A percentile compares a stretch with the other conserved stretches of the same genome.
Evolutionary conservation across 495 filamentous ascomycete genomes (phyloP).

Genomic region (Gamarada debralockiae): DNA sequence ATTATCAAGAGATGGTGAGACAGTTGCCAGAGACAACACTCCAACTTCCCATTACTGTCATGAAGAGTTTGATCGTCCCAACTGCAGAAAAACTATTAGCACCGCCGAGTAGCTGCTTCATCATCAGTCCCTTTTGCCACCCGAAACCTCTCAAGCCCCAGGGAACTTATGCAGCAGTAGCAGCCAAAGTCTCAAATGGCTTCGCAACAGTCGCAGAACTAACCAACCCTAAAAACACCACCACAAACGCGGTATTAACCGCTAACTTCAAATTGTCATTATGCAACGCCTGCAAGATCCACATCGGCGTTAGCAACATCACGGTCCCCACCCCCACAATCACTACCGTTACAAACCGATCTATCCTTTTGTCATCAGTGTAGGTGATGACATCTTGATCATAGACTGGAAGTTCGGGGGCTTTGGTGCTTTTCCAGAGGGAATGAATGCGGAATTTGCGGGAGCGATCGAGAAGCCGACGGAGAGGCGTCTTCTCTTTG

Average conservation of each 20-base stretch:
- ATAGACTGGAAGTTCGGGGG: conserved; percentile 7
- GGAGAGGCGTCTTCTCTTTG: conserved; percentile 23
- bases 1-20: too few relatives aligned
- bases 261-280: conserved; percentile 15
- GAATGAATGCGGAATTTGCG: conserved; percentile 3
- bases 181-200: conserved; percentile 30
- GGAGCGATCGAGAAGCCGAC: conserved; percentile 25
- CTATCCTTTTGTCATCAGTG: conserved; percentile 23
- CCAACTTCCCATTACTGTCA: too few relatives aligned
- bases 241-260: conserved; percentile 28
- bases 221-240: conserved; percentile 25
- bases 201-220: conserved; percentile 23
- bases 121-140: too few relatives aligned
- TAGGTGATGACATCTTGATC: conserved; percentile 17
- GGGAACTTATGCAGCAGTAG: conserved; percentile 29
- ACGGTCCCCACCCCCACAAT: conserved; percentile 24
- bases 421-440: conserved; percentile 11
- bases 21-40: too few relatives aligned
- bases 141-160: neutral
- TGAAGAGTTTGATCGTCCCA: conserved; percentile 20
- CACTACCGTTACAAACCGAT: conserved; percentile 19
- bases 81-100: conserved; percentile 34
- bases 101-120: conserved; percentile 28
- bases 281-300: conserved; percentile 22
- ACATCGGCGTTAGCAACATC: conserved; percentile 30